Conservation (phyloP, 176 grass and related monocot genomes). For the Otatea glauca region DNA sequence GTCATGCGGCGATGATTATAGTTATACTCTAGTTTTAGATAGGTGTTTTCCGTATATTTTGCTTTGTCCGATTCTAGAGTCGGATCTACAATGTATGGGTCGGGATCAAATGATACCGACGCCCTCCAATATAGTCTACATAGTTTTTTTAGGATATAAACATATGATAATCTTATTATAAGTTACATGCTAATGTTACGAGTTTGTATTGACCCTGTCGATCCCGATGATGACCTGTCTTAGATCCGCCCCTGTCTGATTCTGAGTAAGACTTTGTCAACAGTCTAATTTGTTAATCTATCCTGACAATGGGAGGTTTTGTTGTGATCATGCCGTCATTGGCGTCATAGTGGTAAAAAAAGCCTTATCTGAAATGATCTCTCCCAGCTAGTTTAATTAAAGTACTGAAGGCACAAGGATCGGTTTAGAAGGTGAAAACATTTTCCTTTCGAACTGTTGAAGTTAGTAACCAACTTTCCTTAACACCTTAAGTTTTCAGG, state of each 20-base stretch:
- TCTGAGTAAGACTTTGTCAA: neutral
- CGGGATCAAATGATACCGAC: too few relatives aligned
- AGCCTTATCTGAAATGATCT: neutral
- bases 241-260: too few relatives aligned
- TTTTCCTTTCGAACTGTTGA: neutral
- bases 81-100: too few relatives aligned
- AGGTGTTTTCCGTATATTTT: neutral
- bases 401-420: neutral
- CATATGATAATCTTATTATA: too few relatives aligned
- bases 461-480: neutral
- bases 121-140: too few relatives aligned
- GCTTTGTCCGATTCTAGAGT: neutral
- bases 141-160: too few relatives aligned
- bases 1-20: neutral
- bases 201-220: too few relatives aligned
- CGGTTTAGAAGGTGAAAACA: neutral
- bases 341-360: conserved; percentile 27
- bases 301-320: neutral
- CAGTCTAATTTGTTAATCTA: conserved; percentile 11
- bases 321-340: conserved; percentile 29
- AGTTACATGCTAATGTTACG: too few relatives aligned
- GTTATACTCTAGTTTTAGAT: neutral
- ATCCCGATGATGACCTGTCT: too few relatives aligned
- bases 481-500: neutral
- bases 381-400: neutral